These are phyloP conservation scores for Annulohypoxylon moriforme DNA, from an alignment of 495 filamentous ascomycete species.

Conservation along the genomic window DNA sequence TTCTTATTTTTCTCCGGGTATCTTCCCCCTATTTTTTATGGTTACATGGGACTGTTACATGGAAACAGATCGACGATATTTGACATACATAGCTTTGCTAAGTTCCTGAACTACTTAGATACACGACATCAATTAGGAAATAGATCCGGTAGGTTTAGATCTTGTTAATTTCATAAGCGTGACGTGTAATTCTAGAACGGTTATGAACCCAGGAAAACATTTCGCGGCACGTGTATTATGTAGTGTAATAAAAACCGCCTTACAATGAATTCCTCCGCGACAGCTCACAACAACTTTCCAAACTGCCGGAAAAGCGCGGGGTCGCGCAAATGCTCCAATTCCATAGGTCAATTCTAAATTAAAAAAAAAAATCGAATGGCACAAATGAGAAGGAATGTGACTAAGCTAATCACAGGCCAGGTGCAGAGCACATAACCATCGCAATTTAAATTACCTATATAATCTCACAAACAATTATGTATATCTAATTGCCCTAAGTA, in stretches of 20 bases:
- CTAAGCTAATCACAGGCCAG: background rate
- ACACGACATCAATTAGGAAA: background rate
- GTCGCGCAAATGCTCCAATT: background rate
- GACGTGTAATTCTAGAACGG: conserved; percentile 17
- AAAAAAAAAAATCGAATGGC: background rate
- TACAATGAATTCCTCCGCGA: background rate
- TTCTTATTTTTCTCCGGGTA: background rate
- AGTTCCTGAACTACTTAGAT: background rate
- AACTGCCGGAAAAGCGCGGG: conserved; percentile 1
- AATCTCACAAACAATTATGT: conserved; percentile 1
- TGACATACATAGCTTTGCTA: background rate
- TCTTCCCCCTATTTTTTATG: background rate
- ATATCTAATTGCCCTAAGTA: background rate
- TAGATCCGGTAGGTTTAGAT: conserved; percentile 3
- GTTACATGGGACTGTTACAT: conserved; percentile 31
- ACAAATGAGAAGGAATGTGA: background rate
- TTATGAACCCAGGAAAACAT: background rate
- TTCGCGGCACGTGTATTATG: conserved; percentile 7
- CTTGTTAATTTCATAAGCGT: background rate
- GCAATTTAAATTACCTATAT: background rate
- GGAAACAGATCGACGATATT: background rate
- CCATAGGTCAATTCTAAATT: conserved; percentile 2
- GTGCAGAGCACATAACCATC: background rate
- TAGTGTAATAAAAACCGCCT: background rate
- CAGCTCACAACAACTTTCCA: conserved; percentile 4